Evolutionary conservation across 768 basidiomycete genomes (phyloP).

Genomic region (Gymnopilus dilepis): DNA sequence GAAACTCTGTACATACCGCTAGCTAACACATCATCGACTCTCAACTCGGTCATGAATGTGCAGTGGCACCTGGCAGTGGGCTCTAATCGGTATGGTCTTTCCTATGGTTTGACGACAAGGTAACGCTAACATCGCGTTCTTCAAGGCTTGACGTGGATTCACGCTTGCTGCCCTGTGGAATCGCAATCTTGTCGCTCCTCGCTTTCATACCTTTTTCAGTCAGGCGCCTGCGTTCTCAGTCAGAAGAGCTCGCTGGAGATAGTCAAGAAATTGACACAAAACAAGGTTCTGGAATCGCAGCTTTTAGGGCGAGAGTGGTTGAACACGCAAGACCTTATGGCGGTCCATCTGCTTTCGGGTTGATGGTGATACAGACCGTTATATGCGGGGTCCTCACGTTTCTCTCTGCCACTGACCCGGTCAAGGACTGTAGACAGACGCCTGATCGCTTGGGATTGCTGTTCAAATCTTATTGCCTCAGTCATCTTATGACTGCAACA

Average conservation of each 20-base stretch:
- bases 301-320: background rate
- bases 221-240: background rate
- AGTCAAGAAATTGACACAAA: background rate
- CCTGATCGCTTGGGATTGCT: background rate
- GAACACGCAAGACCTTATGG: background rate
- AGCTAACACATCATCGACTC: too few relatives aligned
- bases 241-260: background rate
- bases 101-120: too few relatives aligned
- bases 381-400: background rate
- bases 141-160: background rate
- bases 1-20: too few relatives aligned
- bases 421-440: background rate
- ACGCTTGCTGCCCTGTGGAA: background rate
- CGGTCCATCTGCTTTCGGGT: background rate
- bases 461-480: background rate
- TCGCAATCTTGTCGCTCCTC: background rate
- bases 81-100: background rate
- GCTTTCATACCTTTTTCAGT: background rate
- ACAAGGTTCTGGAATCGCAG: background rate
- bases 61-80: too few relatives aligned
- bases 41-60: too few relatives aligned
- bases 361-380: background rate
- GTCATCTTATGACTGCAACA: background rate
- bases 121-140: background rate
- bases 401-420: background rate